Evolutionary conservation across 768 basidiomycete species (phyloP).

Genomic region (Pulveroboletus ravenelii): DNA sequence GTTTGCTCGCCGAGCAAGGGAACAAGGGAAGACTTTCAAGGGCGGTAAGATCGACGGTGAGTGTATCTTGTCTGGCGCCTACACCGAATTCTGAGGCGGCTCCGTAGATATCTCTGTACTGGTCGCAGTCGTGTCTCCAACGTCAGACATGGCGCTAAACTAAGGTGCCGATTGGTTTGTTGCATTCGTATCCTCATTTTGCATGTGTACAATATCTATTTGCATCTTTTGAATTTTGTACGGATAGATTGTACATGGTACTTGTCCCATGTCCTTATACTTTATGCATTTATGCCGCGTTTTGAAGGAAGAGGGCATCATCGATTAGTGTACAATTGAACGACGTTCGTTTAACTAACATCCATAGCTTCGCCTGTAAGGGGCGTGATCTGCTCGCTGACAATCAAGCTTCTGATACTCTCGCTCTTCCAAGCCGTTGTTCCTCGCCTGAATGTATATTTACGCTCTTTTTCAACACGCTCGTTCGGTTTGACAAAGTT

Average conservation of each 20-base stretch:
- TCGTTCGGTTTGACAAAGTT: slow-evolving; percentile 92
- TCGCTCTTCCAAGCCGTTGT: slow-evolving; percentile 90
- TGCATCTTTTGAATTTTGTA: slow-evolving; percentile 22
- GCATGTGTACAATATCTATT: slow-evolving; percentile 24
- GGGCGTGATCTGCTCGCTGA: slow-evolving; percentile 61
- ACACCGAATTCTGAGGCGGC: neutral
- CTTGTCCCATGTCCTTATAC: slow-evolving; percentile 7
- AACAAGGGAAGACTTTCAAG: slow-evolving; percentile 64
- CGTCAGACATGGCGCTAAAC: slow-evolving; percentile 23
- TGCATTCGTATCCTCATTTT: slow-evolving; percentile 9
- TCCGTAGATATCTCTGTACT: slow-evolving; percentile 58
- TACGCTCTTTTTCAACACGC: slow-evolving; percentile 71
- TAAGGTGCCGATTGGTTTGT: slow-evolving; percentile 8
- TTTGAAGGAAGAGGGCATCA: neutral
- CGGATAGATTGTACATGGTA: slow-evolving; percentile 22
- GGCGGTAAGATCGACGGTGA: slow-evolving; percentile 87
- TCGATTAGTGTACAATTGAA: slow-evolving; percentile 5
- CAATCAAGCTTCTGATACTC: slow-evolving; percentile 63
- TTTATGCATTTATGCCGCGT: slow-evolving; percentile 5
- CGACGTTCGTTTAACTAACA: slow-evolving; percentile 56
- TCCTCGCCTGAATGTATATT: slow-evolving; percentile 69
- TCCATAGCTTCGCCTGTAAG: slow-evolving; percentile 74
- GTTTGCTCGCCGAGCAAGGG: slow-evolving; percentile 77
- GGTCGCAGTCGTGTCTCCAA: slow-evolving; percentile 59
- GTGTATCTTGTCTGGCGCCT: slow-evolving; percentile 9